Percentiles rank a stretch among this genome's conserved stretches.
Conservation (phyloP, 23 red algal genomes). For the Gracilaria vermiculophylla region DNA sequence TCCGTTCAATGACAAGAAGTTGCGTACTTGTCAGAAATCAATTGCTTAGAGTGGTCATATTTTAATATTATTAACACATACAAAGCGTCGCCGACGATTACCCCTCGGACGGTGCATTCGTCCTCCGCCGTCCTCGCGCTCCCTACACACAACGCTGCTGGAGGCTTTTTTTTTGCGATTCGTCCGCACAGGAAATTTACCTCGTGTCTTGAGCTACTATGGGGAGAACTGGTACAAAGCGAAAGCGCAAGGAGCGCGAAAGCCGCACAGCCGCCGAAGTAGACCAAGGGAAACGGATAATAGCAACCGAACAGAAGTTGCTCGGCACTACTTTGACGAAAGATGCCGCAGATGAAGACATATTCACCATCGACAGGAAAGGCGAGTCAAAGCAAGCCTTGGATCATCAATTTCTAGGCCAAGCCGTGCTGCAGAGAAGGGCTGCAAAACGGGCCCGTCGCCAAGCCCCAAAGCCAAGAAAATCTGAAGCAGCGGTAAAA, state of each 20-base stretch:
- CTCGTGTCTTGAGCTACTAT: neutral
- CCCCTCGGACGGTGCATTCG: neutral
- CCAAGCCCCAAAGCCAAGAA: conserved; percentile 33
- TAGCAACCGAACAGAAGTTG: conserved; percentile 25
- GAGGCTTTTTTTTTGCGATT: no score
- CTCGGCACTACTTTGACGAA: conserved; percentile 17
- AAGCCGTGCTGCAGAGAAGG: conserved; percentile 30
- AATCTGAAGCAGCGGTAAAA: conserved; percentile 25
- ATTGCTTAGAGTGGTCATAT: neutral
- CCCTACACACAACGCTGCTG: no score
- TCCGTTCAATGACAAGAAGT: neutral
- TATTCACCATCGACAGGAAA: conserved; percentile 40
- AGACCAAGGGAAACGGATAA: neutral
- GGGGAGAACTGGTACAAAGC: conserved; percentile 49
- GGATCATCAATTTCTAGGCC: conserved; percentile 20
- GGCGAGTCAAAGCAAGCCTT: conserved; percentile 32
- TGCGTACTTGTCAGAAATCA: neutral
- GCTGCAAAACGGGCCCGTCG: conserved; percentile 53
- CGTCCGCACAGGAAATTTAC: no score
- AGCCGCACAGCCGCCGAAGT: conserved; percentile 26
- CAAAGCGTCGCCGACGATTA: neutral
- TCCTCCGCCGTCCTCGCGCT: no score
- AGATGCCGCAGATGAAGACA: conserved; percentile 4
- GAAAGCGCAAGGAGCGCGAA: conserved; percentile 44
- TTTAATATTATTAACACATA: neutral